phyloP scores from a whole-genome alignment of 2,329 filamentous ascomycete species.

The Corynespora cassiicola region DNA sequence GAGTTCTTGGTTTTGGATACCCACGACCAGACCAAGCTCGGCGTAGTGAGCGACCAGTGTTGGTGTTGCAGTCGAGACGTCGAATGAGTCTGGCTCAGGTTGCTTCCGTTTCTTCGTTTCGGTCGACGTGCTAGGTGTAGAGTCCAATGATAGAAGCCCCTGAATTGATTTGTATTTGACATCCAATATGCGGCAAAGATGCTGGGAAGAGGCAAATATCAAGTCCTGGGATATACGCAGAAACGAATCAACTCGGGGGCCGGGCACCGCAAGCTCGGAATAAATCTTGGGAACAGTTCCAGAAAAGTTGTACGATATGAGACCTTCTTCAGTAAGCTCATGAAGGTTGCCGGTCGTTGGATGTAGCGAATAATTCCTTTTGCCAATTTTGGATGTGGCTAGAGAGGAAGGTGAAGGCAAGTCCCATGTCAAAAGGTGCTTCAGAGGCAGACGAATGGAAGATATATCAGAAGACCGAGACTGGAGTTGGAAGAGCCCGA shows the following conservation, averaged over 20 bases:
- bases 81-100: constrained; percentile 38
- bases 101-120: constrained; percentile 43
- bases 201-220: constrained; percentile 65
- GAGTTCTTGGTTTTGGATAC: constrained; percentile 67
- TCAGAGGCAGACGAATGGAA: constrained; percentile 34
- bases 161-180: constrained; percentile 67
- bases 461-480: constrained; percentile 38
- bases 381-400: constrained; percentile 6
- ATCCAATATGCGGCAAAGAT: constrained; percentile 66
- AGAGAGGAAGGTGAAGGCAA: constrained; percentile 28
- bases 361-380: constrained; percentile 62
- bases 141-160: constrained; percentile 45
- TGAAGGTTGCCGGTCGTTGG: constrained; percentile 69
- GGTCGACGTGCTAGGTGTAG: constrained; percentile 16
- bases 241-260: constrained; percentile 66
- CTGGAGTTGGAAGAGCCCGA: constrained; percentile 38
- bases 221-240: constrained; percentile 71
- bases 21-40: constrained; percentile 71
- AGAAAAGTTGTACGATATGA: constrained; percentile 70
- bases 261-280: constrained; percentile 57
- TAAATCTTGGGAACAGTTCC: constrained; percentile 67
- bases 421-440: constrained; percentile 39
- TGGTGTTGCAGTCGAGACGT: constrained; percentile 50
- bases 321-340: constrained; percentile 59
- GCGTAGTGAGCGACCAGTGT: constrained; percentile 60